Base-by-base conservation (phyloP, 805 yeast genomes). In the Wickerhamiella brachini region DNA sequence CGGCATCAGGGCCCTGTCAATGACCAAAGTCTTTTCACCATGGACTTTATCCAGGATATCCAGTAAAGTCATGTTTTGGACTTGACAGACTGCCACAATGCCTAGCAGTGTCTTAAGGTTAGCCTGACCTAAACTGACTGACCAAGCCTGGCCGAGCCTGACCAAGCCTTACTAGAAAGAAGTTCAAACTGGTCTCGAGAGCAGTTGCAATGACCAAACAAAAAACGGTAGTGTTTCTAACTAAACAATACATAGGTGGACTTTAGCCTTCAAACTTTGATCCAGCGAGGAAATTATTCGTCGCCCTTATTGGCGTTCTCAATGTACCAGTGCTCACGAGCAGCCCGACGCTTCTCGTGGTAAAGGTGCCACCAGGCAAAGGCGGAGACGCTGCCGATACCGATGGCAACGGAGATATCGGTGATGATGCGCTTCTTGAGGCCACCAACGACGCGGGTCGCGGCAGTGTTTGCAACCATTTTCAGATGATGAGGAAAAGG, bases 251-350 rank as follows among this genome's bases (percentile, higher is more conserved):
- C 41, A 37, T 37, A 37, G 9, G n/a, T 13, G 20, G 20, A 37
- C 10, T 39, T 13, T 31, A 13, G 7, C 7, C 7, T 21, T 20
- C 6, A 8, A 20, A 10, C 13, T 8, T 13, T 43, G 45, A 21
- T 10, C 15, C 37, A 9, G 47, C 23, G 20, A 18, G 29, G 12
- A 15, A 34, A 42, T 41, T 54, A 52, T 52, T 54, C 55, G 49
- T 52, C 62, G 51, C 75, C 76, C 75, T 83, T 83, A 71, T 81
- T 80, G 60, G 88, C 90, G 67, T 84, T 72, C 61, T 80, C 74
- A 56, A 82, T 79, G 71, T 89, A 89, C 79, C 79, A 87, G 53
- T 78, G 80, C 69, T 89, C 97, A 78, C 96, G 85, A 64, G 72
- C 75, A 59, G 75, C 75, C 52, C 85, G 83, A 54, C 74, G 60